phyloP scores from a whole-genome alignment of 2,329 filamentous ascomycete genomes.

The Nakataea oryzae region DNA sequence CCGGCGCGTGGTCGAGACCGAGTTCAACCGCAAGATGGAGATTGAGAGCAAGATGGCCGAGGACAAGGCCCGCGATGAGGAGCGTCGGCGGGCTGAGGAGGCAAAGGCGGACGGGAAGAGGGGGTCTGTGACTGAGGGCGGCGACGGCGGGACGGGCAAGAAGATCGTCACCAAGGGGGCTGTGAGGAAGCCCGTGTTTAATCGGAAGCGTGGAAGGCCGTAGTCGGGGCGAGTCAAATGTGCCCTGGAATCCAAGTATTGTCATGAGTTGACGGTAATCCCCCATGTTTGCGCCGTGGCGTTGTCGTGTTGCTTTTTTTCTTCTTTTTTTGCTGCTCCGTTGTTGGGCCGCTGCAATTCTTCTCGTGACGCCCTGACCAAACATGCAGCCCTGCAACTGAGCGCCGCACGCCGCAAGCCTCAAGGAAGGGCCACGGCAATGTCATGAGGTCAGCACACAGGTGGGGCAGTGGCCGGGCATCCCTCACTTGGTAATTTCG shows the following conservation, averaged over 20 bases:
- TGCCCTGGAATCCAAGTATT: too few species aligned
- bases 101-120: constrained; percentile 28
- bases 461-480: background rate
- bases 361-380: too few species aligned
- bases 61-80: constrained; percentile 62
- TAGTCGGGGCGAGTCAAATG: background rate
- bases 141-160: constrained; percentile 31
- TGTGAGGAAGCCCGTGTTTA: constrained; percentile 50
- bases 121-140: constrained; percentile 27
- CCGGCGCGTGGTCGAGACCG: constrained; percentile 77
- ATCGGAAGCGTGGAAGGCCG: constrained; percentile 21
- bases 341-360: too few species aligned
- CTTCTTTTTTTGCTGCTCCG: too few species aligned
- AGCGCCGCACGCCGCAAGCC: too few species aligned
- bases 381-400: too few species aligned
- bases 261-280: too few species aligned
- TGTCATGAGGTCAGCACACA: background rate
- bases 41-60: constrained; percentile 87
- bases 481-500: background rate
- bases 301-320: too few species aligned
- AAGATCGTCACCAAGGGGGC: constrained; percentile 52
- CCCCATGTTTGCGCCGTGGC: too few species aligned
- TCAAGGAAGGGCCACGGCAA: background rate
- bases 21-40: constrained; percentile 88
- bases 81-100: constrained; percentile 31